Evolutionary conservation across 202 grass and related monocot species (phyloP).

Genomic region (Digitaria exilis): DNA sequence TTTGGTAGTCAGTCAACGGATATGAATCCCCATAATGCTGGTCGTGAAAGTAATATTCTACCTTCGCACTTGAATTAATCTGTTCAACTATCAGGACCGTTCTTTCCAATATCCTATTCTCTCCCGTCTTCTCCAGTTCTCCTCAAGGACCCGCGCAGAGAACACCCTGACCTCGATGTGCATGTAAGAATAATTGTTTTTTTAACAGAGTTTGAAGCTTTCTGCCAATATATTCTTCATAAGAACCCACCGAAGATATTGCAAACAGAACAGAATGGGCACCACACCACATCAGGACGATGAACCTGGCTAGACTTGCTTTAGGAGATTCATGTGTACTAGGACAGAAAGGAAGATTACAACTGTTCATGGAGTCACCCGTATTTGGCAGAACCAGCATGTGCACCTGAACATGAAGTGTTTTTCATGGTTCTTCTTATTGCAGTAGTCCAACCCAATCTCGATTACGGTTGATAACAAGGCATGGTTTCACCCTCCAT

Average conservation of each 20-base stretch:
- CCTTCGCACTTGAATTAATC: not conserved
- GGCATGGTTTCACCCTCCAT: not conserved
- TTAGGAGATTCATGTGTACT: not conserved
- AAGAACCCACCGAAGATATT: not conserved
- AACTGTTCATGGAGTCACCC: not conserved
- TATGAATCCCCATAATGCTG: conserved; percentile 12
- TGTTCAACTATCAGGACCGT: not conserved
- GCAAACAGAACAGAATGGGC: not conserved
- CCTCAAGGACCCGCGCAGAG: not conserved
- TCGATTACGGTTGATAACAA: not conserved
- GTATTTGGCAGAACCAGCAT: not conserved
- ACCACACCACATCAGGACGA: not conserved
- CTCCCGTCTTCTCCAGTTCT: not conserved
- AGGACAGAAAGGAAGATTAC: not conserved
- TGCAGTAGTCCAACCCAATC: not conserved
- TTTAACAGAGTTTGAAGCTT: not conserved
- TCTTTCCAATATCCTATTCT: conserved; percentile 40
- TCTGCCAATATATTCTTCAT: conserved; percentile 38
- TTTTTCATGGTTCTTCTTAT: not conserved
- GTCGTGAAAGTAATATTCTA: not conserved
- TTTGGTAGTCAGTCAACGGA: conserved; percentile 16
- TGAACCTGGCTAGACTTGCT: not conserved
- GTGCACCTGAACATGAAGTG: not conserved
- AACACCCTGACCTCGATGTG: not conserved
- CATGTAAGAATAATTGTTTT: not conserved